Conservation (phyloP, 2,329 filamentous ascomycete species). For the Teratosphaeria nubilosa region DNA sequence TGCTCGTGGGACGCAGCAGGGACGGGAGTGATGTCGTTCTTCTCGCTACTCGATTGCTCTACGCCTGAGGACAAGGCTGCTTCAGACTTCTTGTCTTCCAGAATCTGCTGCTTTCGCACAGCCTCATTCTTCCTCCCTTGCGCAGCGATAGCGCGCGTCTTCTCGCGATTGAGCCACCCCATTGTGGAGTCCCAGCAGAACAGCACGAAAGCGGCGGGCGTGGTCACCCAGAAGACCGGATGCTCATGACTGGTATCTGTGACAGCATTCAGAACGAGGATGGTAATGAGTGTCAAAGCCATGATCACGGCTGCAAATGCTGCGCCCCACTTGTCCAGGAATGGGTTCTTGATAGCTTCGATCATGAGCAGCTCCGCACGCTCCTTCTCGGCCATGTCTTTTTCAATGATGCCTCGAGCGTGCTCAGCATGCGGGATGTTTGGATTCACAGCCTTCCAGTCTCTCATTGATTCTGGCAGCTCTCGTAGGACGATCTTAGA, state of each 20-base stretch:
- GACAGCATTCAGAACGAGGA: conserved; percentile 56
- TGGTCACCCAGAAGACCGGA: conserved; percentile 58
- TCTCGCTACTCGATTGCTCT: background rate
- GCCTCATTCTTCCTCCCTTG: background rate
- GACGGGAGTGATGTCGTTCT: background rate
- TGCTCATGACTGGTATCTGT: conserved; percentile 40
- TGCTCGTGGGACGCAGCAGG: background rate
- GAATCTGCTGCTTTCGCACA: background rate
- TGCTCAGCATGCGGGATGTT: conserved; percentile 57
- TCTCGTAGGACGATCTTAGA: conserved; percentile 57
- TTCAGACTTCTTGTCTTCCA: background rate
- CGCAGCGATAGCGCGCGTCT: conserved; percentile 52
- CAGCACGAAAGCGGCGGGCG: conserved; percentile 59
- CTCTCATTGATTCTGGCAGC: conserved; percentile 47
- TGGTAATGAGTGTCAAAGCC: conserved; percentile 54
- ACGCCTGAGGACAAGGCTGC: background rate
- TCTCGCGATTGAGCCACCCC: conserved; percentile 53
- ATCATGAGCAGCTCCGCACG: conserved; percentile 49
- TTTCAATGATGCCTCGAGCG: conserved; percentile 40
- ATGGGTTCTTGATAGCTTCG: conserved; percentile 67
- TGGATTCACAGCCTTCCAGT: conserved; percentile 54
- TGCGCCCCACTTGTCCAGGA: conserved; percentile 57
- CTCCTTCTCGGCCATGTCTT: conserved; percentile 33
- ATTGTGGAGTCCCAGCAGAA: conserved; percentile 56
- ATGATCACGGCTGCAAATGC: conserved; percentile 56